Evolutionary conservation across 257 asterid species (phyloP), one percentile per base, ranked within the genome.

Genomic region (Solanum paucissectum): DNA sequence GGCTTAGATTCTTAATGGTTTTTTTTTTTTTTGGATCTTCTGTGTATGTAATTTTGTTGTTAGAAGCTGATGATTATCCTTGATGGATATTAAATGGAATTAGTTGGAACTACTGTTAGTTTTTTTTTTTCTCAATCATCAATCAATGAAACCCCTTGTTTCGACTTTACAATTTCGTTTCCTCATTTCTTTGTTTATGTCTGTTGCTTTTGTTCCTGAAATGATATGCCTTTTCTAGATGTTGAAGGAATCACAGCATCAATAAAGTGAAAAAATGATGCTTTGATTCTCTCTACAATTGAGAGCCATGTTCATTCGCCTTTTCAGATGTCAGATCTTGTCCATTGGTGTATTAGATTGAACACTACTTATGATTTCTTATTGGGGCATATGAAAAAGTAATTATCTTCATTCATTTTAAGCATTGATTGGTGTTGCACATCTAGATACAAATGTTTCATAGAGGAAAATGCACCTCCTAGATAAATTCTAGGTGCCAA

Each of bases 91-190:
- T n/a, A 7, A 27, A 9, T 25, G 44, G 29, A 29, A 46, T 27
- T 79, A 25, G 84, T 27, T 44, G 27, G 25, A 81, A 27, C 20
- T 74, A 34, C 44, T 72, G 29, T 27, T 69, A 66, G 16, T 27
- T 4, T 10, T 29, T 13, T 13, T 12, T 44, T 11, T 9, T 5
- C 27, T 81, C 68, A n/a, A 42, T 86, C 49, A 32, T 86, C 46
- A 66, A 69, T 86, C 46, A 86, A 71, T 86, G 88, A 71, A 86
- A 71, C 88, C 44, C 34, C 64, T 71, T 86, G 66, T 71, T 86
- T 86, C 36, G 18, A 18, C 16, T 29, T 81, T 6, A 29, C 10
- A 29, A 16, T 44, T 81, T 14, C 3, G 18, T 0, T 14, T 42
- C n/a, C 62, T 42, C 25, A 10, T 7, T 38, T 25, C 23, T n/a